phyloP scores from a whole-genome alignment of 495 filamentous ascomycete genomes.

The Penicillium simplicissimum region DNA sequence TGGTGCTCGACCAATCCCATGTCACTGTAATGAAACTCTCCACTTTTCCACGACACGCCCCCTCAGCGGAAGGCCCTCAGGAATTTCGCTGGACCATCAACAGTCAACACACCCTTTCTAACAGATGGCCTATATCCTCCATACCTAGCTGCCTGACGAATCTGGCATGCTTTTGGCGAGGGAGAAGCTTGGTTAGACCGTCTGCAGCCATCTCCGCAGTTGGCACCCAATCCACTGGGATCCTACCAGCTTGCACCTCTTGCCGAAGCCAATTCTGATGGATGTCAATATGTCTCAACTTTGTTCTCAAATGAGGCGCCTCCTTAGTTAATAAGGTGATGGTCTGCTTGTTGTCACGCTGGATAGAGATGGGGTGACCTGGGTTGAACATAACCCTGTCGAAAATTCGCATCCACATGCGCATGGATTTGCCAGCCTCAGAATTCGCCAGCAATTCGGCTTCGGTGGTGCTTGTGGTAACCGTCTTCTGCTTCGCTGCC shows the following conservation, averaged over 20 bases:
- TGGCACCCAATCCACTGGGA: not conserved
- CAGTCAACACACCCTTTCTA: not conserved
- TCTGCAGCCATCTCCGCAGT: not conserved
- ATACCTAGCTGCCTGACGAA: not conserved
- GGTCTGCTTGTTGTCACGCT: not conserved
- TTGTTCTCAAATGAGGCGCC: not conserved
- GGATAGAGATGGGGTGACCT: not conserved
- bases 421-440: not conserved
- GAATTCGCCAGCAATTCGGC: not conserved
- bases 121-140: not conserved
- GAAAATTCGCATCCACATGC: not conserved
- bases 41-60: too few species aligned
- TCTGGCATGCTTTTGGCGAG: not conserved
- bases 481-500: not conserved
- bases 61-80: not conserved
- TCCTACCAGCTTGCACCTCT: not conserved
- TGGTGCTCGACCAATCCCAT: too few species aligned
- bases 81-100: not conserved
- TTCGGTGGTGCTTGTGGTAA: not conserved
- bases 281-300: not conserved
- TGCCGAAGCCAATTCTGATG: not conserved
- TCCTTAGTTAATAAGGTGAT: not conserved
- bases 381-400: not conserved
- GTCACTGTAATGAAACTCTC: too few species aligned
- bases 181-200: not conserved